A percentile compares a stretch with the other conserved stretches of the same genome.
Conservation (phyloP, 2,329 filamentous ascomycete species). For the Microascus cirrosus region DNA sequence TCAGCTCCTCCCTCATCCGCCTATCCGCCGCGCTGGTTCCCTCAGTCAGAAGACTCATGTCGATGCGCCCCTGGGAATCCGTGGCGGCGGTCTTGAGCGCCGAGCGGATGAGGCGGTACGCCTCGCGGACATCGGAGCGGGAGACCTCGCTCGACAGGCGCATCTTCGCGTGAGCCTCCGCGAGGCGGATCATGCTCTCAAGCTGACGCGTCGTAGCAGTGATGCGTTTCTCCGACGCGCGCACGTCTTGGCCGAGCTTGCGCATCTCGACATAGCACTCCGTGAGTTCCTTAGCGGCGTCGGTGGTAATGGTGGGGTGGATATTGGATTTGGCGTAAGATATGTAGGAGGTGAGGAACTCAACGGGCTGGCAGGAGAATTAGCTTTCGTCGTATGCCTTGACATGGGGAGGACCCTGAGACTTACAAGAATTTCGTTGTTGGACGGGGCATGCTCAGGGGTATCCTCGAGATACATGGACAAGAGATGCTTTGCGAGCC, state of each 20-base stretch:
- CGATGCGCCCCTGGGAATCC: slow-evolving; percentile 82
- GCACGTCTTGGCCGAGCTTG: slow-evolving; percentile 78
- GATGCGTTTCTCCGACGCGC: slow-evolving; percentile 86
- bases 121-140: slow-evolving; percentile 74
- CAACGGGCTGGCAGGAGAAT: slow-evolving; percentile 53
- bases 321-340: slow-evolving; percentile 85
- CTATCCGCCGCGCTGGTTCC: slow-evolving; percentile 86
- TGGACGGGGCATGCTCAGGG: slow-evolving; percentile 68
- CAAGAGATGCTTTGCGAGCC: slow-evolving; percentile 82
- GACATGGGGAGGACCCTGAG: not conserved
- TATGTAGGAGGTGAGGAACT: slow-evolving; percentile 94
- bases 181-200: slow-evolving; percentile 94
- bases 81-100: slow-evolving; percentile 97
- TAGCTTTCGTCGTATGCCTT: not conserved
- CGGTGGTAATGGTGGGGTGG: slow-evolving; percentile 69
- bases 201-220: slow-evolving; percentile 94
- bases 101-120: slow-evolving; percentile 82
- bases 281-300: slow-evolving; percentile 74
- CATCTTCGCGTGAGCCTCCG: slow-evolving; percentile 98
- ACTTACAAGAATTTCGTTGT: slow-evolving; percentile 70
- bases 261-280: slow-evolving; percentile 91
- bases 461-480: slow-evolving; percentile 95
- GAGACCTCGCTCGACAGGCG: slow-evolving; percentile 69
- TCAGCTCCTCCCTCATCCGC: slow-evolving; percentile 64
- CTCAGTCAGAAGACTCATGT: slow-evolving; percentile 91